A percentile compares a stretch with the other conserved stretches of the same genome.
Conservation (phyloP, 73 alveolate species). For the Blepharisma japonicum region DNA sequence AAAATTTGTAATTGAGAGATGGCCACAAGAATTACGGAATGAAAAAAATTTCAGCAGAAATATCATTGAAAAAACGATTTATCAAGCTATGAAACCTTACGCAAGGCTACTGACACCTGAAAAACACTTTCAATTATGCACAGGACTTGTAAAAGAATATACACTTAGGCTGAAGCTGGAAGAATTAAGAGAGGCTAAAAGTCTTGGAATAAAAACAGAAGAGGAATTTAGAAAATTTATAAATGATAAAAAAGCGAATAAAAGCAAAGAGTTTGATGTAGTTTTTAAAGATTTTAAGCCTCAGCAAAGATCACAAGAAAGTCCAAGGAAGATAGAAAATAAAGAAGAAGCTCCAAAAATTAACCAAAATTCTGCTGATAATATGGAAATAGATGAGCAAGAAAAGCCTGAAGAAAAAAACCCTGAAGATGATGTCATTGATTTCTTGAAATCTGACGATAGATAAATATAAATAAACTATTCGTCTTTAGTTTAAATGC, state of each 20-base stretch:
- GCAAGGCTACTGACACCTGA: slow-evolving; percentile 74
- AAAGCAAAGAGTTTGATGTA: slow-evolving; percentile 24
- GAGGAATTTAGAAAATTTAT: slow-evolving; percentile 69
- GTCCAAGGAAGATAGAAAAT: no score
- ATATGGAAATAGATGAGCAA: no score
- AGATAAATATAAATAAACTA: no score
- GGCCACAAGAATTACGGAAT: slow-evolving; percentile 34
- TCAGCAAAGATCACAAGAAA: no score
- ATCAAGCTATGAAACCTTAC: slow-evolving; percentile 74
- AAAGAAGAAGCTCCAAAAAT: no score
- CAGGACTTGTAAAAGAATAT: slow-evolving; percentile 61
- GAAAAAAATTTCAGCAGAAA: slow-evolving; percentile 29
- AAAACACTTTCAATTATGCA: slow-evolving; percentile 68
- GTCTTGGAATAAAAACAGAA: slow-evolving; percentile 64
- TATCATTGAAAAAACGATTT: slow-evolving; percentile 38
- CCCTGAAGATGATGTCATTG: no score
- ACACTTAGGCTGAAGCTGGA: slow-evolving; percentile 63
- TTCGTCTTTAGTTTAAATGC: no score
- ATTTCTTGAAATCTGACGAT: no score
- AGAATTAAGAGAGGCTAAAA: slow-evolving; percentile 60
- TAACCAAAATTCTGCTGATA: no score
- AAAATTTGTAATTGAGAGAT: slow-evolving; percentile 91
- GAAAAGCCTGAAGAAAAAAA: no score
- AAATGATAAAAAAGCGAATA: slow-evolving; percentile 46
- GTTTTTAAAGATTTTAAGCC: neutral